A percentile compares a stretch with the other conserved stretches of the same genome.
phyloP scores from a whole-genome alignment of 2,329 filamentous ascomycete species.

The Colletotrichum cereale region DNA sequence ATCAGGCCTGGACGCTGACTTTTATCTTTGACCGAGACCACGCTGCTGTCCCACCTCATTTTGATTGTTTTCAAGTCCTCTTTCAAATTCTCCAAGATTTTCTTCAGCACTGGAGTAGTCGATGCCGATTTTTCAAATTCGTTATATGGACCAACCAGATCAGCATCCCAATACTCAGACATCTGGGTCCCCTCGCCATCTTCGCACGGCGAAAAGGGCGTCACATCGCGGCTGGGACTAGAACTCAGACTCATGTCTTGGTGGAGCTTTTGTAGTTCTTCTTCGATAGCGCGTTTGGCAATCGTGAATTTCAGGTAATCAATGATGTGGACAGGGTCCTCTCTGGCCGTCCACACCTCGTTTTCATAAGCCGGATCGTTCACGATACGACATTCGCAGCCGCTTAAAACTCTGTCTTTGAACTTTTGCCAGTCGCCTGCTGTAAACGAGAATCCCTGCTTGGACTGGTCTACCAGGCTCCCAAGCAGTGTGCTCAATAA shows the following conservation, averaged over 20 bases:
- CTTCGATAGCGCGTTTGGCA: constrained; percentile 57
- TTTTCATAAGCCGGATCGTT: constrained; percentile 60
- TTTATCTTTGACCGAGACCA: constrained; percentile 14
- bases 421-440: constrained; percentile 56
- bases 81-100: constrained; percentile 50
- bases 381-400: no score
- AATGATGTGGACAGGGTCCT: constrained; percentile 63
- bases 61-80: constrained; percentile 49
- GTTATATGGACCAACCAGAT: constrained; percentile 51
- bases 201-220: neutral
- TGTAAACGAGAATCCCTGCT: constrained; percentile 66
- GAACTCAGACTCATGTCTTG: constrained; percentile 29
- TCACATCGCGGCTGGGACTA: neutral
- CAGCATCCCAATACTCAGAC: constrained; percentile 50
- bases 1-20: constrained; percentile 48
- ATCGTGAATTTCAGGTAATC: constrained; percentile 72
- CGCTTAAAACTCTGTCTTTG: no score
- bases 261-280: constrained; percentile 52
- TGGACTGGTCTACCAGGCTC: constrained; percentile 68
- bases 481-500: constrained; percentile 65
- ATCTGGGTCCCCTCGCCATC: neutral
- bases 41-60: constrained; percentile 48
- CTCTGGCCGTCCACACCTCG: constrained; percentile 45
- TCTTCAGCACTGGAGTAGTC: constrained; percentile 46
- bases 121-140: constrained; percentile 49